A percentile compares a stretch with the other conserved stretches of the same genome.
Conservation (phyloP, 139 green algal genomes). For the Chlorella sp. region DNA sequence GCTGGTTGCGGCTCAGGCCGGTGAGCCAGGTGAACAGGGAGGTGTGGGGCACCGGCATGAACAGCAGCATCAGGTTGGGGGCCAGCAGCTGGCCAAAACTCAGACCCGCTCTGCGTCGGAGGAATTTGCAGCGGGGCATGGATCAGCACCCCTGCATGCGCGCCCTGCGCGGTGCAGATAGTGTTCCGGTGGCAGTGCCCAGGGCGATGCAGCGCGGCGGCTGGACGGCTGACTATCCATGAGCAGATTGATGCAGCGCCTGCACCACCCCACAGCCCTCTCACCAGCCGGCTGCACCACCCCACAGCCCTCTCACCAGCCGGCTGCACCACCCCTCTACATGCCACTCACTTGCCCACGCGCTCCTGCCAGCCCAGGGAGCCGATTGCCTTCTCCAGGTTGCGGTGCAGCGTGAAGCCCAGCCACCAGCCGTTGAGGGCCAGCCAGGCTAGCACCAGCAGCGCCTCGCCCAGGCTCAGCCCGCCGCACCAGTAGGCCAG, state of each 20-base stretch:
- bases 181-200: too few relatives aligned
- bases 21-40: conserved; percentile 34
- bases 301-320: not conserved
- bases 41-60: conserved; percentile 43
- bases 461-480: conserved; percentile 2
- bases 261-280: too few relatives aligned
- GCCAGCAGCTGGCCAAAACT: conserved; percentile 31
- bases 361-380: not conserved
- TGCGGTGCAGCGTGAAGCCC: not conserved
- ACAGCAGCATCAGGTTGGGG: conserved; percentile 37
- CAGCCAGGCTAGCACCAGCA: conserved; percentile 11
- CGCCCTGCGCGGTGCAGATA: too few relatives aligned
- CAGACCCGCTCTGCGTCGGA: conserved; percentile 13
- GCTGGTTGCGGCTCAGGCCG: conserved; percentile 12
- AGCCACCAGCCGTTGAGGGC: conserved; percentile 13
- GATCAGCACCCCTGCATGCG: too few relatives aligned
- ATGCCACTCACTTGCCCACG: conserved; percentile 5
- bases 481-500: conserved; percentile 29
- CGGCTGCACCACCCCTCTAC: too few relatives aligned
- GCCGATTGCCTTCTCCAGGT: not conserved
- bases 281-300: too few relatives aligned
- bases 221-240: too few relatives aligned
- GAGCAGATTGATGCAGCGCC: too few relatives aligned
- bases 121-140: too few relatives aligned
- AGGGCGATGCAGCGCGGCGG: too few relatives aligned